Evolutionary conservation across 805 yeast species (phyloP).

Genomic region (Candida pini): DNA sequence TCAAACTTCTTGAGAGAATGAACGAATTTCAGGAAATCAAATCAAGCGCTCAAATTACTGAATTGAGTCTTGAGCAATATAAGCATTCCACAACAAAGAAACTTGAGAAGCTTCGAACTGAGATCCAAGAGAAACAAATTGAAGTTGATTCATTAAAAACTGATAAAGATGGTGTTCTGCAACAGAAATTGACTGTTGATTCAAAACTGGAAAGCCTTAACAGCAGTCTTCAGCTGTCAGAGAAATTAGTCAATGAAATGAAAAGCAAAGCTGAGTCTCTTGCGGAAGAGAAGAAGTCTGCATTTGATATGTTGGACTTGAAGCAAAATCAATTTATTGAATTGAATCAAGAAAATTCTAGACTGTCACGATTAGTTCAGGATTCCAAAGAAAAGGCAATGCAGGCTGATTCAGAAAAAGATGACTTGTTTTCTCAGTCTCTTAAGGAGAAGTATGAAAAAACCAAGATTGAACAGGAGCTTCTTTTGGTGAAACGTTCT

Average conservation of each 20-base stretch:
- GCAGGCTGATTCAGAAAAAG: constrained; percentile 30
- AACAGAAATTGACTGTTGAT: constrained; percentile 17
- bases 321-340: constrained; percentile 32
- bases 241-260: constrained; percentile 7
- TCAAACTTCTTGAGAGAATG: constrained; percentile 26
- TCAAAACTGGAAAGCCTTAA: neutral
- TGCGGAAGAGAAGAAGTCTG: constrained; percentile 25
- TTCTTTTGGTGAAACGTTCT: constrained; percentile 26
- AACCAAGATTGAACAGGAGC: constrained; percentile 25
- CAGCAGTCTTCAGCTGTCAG: constrained; percentile 3
- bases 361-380: constrained; percentile 34
- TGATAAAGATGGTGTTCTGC: constrained; percentile 14
- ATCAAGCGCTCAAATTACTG: constrained; percentile 32
- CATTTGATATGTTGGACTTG: constrained; percentile 30
- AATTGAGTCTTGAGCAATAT: constrained; percentile 36
- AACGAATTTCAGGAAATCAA: constrained; percentile 31
- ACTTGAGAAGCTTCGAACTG: constrained; percentile 27
- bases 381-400: constrained; percentile 38
- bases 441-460: constrained; percentile 22
- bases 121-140: constrained; percentile 19
- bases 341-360: constrained; percentile 36
- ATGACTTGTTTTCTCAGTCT: constrained; percentile 19
- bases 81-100: constrained; percentile 30
- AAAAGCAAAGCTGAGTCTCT: constrained; percentile 13
- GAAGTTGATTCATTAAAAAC: constrained; percentile 20